Percentiles rank a stretch among this genome's conserved stretches.
These are phyloP conservation scores for Eucalyptus coolabah DNA, from an alignment of 345 rosid genomes.

Conservation along the genomic window DNA sequence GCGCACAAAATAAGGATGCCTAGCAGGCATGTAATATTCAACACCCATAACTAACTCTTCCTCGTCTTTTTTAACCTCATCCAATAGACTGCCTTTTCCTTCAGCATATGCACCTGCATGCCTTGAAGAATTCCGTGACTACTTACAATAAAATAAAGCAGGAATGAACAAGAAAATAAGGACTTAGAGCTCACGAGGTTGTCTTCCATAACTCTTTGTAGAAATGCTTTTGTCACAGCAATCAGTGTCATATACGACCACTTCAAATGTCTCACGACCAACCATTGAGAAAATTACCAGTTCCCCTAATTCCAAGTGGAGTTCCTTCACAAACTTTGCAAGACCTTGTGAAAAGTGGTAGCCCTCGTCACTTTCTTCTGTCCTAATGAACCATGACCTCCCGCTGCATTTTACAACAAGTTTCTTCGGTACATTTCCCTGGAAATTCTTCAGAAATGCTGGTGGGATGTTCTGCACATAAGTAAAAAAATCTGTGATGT, in stretches of 20 bases:
- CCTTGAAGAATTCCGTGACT: not conserved
- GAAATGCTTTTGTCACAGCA: not conserved
- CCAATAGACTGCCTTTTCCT: not conserved
- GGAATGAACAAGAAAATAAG: not conserved
- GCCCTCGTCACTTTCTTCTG: not conserved
- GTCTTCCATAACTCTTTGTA: not conserved
- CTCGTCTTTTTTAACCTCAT: not conserved
- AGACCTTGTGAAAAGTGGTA: not conserved
- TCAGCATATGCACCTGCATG: not conserved
- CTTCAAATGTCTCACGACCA: not conserved
- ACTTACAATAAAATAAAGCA: not conserved
- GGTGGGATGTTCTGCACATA: not conserved
- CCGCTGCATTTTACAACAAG: not conserved
- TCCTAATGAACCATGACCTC: not conserved
- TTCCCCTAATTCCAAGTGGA: not conserved
- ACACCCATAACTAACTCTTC: not conserved
- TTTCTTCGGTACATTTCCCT: not conserved
- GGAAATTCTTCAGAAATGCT: not conserved
- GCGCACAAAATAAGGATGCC: not conserved
- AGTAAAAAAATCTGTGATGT: not conserved
- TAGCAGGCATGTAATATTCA: not conserved
- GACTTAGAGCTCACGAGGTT: not conserved
- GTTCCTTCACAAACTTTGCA: not conserved
- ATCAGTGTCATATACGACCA: not conserved
- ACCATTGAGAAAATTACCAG: not conserved